Evolutionary conservation across 176 grass and related monocot genomes (phyloP), one percentile per base, ranked within the genome.

Genomic region (Miscanthus lutarioriparius): DNA sequence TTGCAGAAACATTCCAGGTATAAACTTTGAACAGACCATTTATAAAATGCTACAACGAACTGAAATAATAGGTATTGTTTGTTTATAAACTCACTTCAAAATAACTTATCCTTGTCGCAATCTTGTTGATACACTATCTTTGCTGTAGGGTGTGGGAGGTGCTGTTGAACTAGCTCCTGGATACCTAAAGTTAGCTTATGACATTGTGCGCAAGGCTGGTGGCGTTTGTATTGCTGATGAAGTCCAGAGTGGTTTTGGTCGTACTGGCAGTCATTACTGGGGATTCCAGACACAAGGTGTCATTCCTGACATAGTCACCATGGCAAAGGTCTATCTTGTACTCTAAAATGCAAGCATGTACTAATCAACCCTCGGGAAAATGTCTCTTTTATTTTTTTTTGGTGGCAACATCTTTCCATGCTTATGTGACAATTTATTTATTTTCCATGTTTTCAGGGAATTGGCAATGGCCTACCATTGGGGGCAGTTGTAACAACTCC

Each of bases 181-280:
- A 25, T 99, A 96, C 75, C 84, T 99, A n/a, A 96, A 94, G 63
- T 89, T 87, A 68, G 93, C 85, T 26, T 99, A 96, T 84, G 88
- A 96, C 67, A 92, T 83, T 72, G 96, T 99, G 30, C 82, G 91
- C 17, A 94, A 94, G 84, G 86, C 87, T 77, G 93, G 91, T 76
- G 96, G 96, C 40, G 93, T 99, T 47, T 99, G 93, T 84, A 99
- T 99, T 87, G 96, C 96, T 71, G 96, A 99, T 68, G 96, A 99
- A 86, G 96, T 99, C 27, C 96, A 99, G 48, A 99, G 93, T 83
- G 93, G 96, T 54, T 99, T 99, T 76, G 96, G 96, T 25, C 91
- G 96, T 35, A 94, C 93, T 53, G 96, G 96, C 82, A 95, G 93
- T 45, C 90, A 96, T 72, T 99, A 99, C 14, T 99, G 93, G 96